Percentiles rank a stretch among this genome's conserved stretches.
Evolutionary conservation across 345 rosid species (phyloP).

Genomic region (Clarkia xantiana): DNA sequence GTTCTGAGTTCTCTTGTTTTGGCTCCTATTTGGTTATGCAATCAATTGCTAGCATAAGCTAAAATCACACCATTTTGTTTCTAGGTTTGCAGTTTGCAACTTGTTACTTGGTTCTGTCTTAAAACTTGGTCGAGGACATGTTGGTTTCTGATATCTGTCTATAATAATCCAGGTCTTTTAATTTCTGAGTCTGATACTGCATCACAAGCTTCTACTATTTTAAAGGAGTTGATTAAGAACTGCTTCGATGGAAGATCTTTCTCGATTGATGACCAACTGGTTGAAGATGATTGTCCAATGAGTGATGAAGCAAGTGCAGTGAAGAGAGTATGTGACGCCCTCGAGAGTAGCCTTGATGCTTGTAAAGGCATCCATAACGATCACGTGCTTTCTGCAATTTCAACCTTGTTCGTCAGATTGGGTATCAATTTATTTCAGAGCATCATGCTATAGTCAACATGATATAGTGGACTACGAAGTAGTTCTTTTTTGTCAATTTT

Average conservation of each 20-base stretch:
- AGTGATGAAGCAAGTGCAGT: conserved; percentile 31
- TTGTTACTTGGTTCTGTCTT: background rate
- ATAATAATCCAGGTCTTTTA: conserved; percentile 45
- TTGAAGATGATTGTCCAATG: conserved; percentile 20
- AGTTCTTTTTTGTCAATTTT: too few relatives aligned
- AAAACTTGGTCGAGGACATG: background rate
- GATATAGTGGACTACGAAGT: too few relatives aligned
- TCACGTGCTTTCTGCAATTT: conserved; percentile 40
- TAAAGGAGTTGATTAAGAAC: conserved; percentile 49
- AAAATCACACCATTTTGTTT: background rate
- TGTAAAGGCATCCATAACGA: conserved; percentile 36
- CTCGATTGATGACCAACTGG: conserved; percentile 14
- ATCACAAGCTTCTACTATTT: conserved; percentile 36
- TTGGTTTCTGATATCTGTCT: conserved; percentile 2
- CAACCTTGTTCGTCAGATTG: conserved; percentile 48
- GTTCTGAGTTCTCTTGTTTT: too few relatives aligned
- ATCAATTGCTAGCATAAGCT: too few relatives aligned
- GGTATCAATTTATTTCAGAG: conserved; percentile 27
- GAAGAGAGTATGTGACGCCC: conserved; percentile 32
- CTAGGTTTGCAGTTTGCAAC: background rate
- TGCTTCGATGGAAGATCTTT: conserved; percentile 23
- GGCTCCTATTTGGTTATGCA: too few relatives aligned
- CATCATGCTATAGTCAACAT: background rate
- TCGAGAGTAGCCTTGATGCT: conserved; percentile 36
- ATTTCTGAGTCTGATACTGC: conserved; percentile 34